Base-by-base conservation (phyloP, 106 monocot species). In the Apostasia ramifera region DNA sequence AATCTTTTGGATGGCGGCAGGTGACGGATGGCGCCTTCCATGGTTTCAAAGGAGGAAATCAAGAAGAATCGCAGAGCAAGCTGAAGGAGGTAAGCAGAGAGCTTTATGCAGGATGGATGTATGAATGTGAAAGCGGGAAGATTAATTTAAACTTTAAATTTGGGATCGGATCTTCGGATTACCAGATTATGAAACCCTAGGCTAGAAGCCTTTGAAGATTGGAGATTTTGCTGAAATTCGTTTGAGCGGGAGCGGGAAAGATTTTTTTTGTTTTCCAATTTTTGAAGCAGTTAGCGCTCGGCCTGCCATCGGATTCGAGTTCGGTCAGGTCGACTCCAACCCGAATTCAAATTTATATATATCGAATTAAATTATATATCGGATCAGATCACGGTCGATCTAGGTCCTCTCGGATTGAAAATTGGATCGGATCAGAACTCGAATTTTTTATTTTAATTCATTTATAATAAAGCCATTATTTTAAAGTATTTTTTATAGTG, bases 1-100 rank as follows among this genome's bases (percentile, higher is more conserved):
- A 81, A 92, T 56, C 95, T 72, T 74, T 95, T 92, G 53, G 84
- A 84, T 1, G 87, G 95, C 2, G 95, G 95, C 13, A 97, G 77
- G 6, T 46, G 74, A 37, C 56, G 76, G 77, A 83, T 54, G 48
- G 8, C 47, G 58, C 61, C 50, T 14, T 61, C 66, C 80, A 73
- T 72, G 26, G 26, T 26, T 26, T 26, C 47, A 1, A 49, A 1
- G 14, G 4, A 7, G 47, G 5, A 0, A 14, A 0, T 2, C 4
- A 44, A 63, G 13, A 3, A 12, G 10, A 1, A n/a, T 44, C 7
- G 14, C 1, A 13, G 2, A 4, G 45, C 7, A 52, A 63, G 2
- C 4, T 43, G 47, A 66, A 39, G 8, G 2, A 26, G 10, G 44
- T 46, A 15, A 52, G 10, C 7, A 10, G 15, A 48, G 65, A 13